Evolutionary conservation across 2,329 filamentous ascomycete species (phyloP).

Genomic region (Tolypocladium nubicola): DNA sequence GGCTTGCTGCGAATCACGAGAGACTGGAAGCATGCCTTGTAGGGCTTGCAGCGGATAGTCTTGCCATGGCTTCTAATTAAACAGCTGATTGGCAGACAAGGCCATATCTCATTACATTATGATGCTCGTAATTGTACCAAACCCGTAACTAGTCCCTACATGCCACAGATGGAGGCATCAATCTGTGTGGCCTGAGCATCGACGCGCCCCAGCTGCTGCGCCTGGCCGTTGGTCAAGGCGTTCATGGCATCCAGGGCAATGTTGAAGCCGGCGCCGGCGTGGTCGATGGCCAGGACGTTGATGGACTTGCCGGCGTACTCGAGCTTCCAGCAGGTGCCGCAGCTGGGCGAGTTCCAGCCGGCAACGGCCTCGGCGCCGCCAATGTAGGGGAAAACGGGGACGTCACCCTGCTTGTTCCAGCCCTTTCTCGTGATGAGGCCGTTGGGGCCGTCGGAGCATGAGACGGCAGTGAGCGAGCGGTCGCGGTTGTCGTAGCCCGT

Average conservation of each 20-base stretch:
- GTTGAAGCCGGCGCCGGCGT: conserved; percentile 39
- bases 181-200: conserved; percentile 38
- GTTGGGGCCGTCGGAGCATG: conserved; percentile 59
- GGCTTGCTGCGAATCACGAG: background rate
- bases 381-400: conserved; percentile 42
- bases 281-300: conserved; percentile 47
- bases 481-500: conserved; percentile 53
- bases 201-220: conserved; percentile 37
- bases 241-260: conserved; percentile 47
- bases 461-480: conserved; percentile 44
- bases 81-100: background rate
- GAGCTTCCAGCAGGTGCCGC: conserved; percentile 49
- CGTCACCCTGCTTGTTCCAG: conserved; percentile 43
- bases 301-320: conserved; percentile 39
- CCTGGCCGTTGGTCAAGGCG: conserved; percentile 41
- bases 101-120: background rate
- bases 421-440: conserved; percentile 53
- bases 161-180: conserved; percentile 29
- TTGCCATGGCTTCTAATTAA: background rate
- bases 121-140: background rate
- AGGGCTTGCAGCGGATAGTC: background rate
- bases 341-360: conserved; percentile 46
- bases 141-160: conserved; percentile 11
- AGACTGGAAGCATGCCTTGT: background rate
- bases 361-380: conserved; percentile 41